phyloP scores from a whole-genome alignment of 106 monocot species.

The Vanilla planifolia region DNA sequence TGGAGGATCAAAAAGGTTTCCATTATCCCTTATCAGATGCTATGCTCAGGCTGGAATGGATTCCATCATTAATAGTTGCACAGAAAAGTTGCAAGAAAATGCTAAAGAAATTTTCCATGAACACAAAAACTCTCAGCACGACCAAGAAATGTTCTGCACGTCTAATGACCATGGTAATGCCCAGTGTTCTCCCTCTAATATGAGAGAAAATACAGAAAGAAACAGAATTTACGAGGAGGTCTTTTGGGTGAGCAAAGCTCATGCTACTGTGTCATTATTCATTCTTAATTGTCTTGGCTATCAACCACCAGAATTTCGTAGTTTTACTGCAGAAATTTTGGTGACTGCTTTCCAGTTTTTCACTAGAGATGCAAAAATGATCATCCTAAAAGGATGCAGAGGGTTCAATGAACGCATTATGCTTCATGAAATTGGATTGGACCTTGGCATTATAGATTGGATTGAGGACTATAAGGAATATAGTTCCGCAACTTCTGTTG shows the following conservation, averaged over 20 bases:
- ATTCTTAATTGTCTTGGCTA: slow-evolving; percentile 47
- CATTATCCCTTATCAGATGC: slow-evolving; percentile 43
- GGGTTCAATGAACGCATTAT: slow-evolving; percentile 31
- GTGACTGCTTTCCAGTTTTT: slow-evolving; percentile 30
- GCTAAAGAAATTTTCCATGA: neutral
- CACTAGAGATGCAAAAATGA: slow-evolving; percentile 28
- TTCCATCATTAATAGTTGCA: slow-evolving; percentile 20
- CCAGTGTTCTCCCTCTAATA: neutral
- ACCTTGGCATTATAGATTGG: slow-evolving; percentile 59
- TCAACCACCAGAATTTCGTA: slow-evolving; percentile 51
- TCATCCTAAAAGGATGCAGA: slow-evolving; percentile 34
- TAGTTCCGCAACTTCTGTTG: slow-evolving; percentile 9
- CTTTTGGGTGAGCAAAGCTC: slow-evolving; percentile 2
- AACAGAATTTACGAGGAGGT: neutral
- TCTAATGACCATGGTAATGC: neutral
- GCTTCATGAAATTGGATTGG: slow-evolving; percentile 68
- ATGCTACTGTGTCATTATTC: slow-evolving; percentile 22
- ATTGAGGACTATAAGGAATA: slow-evolving; percentile 40
- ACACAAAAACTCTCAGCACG: neutral
- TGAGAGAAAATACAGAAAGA: neutral
- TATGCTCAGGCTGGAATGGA: slow-evolving; percentile 38
- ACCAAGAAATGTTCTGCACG: neutral
- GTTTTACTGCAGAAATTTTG: slow-evolving; percentile 45
- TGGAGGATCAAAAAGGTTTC: slow-evolving; percentile 34
- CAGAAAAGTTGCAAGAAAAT: slow-evolving; percentile 2